Base-by-base conservation (phyloP, 768 basidiomycete genomes). In the Leccinum variicolor region DNA sequence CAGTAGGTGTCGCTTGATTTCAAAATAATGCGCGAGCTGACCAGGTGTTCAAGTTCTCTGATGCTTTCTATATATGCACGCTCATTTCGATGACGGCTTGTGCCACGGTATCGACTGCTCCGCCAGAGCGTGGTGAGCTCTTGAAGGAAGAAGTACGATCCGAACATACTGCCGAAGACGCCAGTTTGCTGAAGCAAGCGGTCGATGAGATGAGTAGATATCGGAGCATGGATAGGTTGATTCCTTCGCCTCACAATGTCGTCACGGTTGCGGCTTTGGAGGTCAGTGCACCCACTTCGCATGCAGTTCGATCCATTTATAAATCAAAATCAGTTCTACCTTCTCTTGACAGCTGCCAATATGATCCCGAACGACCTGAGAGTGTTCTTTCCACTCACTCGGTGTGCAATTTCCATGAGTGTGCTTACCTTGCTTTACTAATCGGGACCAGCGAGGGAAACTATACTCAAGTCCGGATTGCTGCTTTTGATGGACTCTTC, bases 401-500 rank as follows among this genome's bases (percentile, higher is more conserved):
- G 95, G 94, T 94, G 62, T 50, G 84, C 71, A 46, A 51, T 53
- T 31, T 23, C 28, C 36, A 47, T 48, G 19, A 23, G 39, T 11
- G n/a, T 54, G 29, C 14, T 52, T 45, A n/a, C 48, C 19, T 25
- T 50, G 21, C 25, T 43, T 55, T 52, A 10, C 60, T 67, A n/a
- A 64, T 57, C 48, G 47, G 36, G 54, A 58, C 26, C 62, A 95
- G 95, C 25, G 94, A 97, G 74, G 97, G 96, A 41, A 97, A 98
- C 68, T 94, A 89, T 64, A 88, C 87, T 3, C 89, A 92, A 68
- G 91, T 99, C 47, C 88, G 97, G 48, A 82, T 93, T 47, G 87
- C 91, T 4, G 96, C 97, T 4, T 97, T 99, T 64, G 97, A 99
- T 72, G 91, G 92, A 33, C 80, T 98, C 10, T 87, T 96, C 79